Conservation (phyloP, 805 yeast species). For the Scheffersomyces stipitis region DNA sequence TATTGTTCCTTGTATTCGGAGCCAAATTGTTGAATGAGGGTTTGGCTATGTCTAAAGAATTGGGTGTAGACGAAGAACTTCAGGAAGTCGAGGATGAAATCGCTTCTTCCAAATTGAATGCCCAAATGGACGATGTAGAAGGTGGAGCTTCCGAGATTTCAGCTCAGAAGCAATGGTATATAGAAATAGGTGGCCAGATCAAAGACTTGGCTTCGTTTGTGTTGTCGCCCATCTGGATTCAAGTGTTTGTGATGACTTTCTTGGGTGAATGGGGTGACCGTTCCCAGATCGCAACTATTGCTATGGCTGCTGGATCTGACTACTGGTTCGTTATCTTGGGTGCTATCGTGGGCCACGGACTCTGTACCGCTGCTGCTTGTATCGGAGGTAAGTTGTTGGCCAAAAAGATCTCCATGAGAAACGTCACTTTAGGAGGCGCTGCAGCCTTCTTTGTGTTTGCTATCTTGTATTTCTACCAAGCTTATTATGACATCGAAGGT, state of each 20-base stretch:
- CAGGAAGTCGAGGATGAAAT: constrained; percentile 97
- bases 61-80: constrained; percentile 92
- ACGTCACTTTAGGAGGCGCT: constrained; percentile 90
- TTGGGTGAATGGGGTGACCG: constrained; percentile 99
- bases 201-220: constrained; percentile 59
- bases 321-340: constrained; percentile 89
- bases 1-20: constrained; percentile 82
- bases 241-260: constrained; percentile 93
- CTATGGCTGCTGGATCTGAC: constrained; percentile 96
- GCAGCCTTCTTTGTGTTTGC: constrained; percentile 82
- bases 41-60: constrained; percentile 69
- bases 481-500: constrained; percentile 32
- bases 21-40: constrained; percentile 77
- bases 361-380: constrained; percentile 90
- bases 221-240: constrained; percentile 88
- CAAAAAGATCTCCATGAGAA: constrained; percentile 84
- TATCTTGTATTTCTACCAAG: constrained; percentile 74
- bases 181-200: constrained; percentile 38
- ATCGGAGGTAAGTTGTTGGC: constrained; percentile 91
- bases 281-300: constrained; percentile 96
- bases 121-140: constrained; percentile 57
- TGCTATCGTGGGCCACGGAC: constrained; percentile 83
- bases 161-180: constrained; percentile 21
- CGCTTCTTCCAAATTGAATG: constrained; percentile 57
- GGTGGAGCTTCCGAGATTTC: constrained; percentile 38